Conservation (phyloP, 257 asterid species). For the Solanum tarijense region DNA sequence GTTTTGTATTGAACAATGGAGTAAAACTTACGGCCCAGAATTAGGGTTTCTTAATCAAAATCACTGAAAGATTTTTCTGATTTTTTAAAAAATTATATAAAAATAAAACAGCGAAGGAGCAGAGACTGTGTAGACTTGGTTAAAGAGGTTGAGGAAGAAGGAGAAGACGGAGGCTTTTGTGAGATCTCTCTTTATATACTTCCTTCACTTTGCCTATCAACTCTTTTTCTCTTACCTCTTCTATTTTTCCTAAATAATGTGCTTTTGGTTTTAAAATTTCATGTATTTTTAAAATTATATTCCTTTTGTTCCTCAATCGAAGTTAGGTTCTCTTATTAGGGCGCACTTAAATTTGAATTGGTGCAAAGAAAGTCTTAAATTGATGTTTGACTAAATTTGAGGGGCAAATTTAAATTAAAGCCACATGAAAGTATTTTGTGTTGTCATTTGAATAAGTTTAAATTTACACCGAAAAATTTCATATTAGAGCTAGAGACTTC, state of each 20-base stretch:
- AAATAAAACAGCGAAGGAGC: background rate
- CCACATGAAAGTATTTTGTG: rapidly evolving
- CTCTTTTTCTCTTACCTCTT: background rate
- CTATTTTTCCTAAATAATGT: background rate
- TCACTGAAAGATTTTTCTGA: conserved; percentile 11
- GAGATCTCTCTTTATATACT: conserved; percentile 6
- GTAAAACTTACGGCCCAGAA: background rate
- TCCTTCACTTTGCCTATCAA: background rate
- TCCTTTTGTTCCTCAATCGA: no score
- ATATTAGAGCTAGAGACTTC: background rate
- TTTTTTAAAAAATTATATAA: no score
- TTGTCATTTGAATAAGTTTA: background rate
- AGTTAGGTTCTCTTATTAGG: background rate
- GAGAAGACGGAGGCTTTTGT: conserved; percentile 11
- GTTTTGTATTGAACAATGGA: conserved; percentile 5
- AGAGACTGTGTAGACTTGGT: conserved; percentile 3
- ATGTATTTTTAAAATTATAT: background rate
- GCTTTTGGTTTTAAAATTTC: background rate
- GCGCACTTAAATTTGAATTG: background rate
- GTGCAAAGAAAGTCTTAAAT: rapidly evolving
- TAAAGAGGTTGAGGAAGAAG: background rate
- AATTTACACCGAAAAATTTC: background rate
- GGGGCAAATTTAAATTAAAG: background rate
- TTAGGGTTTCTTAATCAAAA: conserved; percentile 14
- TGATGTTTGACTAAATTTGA: background rate